These are phyloP conservation scores for Diaporthe eres DNA, from an alignment of 2,329 filamentous ascomycete species.

Conservation along the genomic window DNA sequence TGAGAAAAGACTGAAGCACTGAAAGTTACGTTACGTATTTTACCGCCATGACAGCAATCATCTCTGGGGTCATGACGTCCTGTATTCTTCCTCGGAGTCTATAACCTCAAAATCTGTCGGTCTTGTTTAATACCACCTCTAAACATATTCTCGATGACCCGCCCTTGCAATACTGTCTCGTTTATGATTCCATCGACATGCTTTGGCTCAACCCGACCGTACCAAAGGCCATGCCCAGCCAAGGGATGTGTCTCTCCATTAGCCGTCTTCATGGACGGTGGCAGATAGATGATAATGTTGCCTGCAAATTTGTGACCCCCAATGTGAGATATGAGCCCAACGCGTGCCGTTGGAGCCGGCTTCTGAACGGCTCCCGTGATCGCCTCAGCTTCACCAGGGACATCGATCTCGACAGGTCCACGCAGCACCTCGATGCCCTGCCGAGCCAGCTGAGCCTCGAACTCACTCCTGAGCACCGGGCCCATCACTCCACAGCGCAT, in stretches of 20 bases:
- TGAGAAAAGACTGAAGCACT: not conserved
- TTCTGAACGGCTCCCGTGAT: conserved; percentile 44
- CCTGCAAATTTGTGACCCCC: conserved; percentile 90
- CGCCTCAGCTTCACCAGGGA: conserved; percentile 46
- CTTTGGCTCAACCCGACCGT: conserved; percentile 81
- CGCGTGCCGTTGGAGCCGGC: conserved; percentile 61
- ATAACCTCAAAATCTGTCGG: conserved; percentile 66
- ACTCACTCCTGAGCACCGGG: conserved; percentile 79
- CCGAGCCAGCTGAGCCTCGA: conserved; percentile 70
- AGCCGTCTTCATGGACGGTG: conserved; percentile 62
- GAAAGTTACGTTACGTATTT: conserved; percentile 31
- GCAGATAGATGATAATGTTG: conserved; percentile 86
- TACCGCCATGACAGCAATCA: not conserved
- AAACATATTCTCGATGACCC: conserved; percentile 79
- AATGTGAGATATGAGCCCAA: conserved; percentile 83
- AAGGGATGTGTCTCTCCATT: conserved; percentile 68
- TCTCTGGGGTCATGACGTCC: conserved; percentile 2
- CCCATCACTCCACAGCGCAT: conserved; percentile 85
- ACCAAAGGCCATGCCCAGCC: conserved; percentile 84
- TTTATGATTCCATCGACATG: conserved; percentile 82
- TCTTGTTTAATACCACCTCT: conserved; percentile 75
- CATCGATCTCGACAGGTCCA: conserved; percentile 59
- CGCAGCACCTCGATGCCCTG: conserved; percentile 64
- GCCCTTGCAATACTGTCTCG: conserved; percentile 78
- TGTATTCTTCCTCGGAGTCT: conserved; percentile 41